A percentile compares a stretch with the other conserved stretches of the same genome.
These are phyloP conservation scores for Talaromyces sp. DNA, from an alignment of 2,329 filamentous ascomycete genomes.

Conservation along the genomic window DNA sequence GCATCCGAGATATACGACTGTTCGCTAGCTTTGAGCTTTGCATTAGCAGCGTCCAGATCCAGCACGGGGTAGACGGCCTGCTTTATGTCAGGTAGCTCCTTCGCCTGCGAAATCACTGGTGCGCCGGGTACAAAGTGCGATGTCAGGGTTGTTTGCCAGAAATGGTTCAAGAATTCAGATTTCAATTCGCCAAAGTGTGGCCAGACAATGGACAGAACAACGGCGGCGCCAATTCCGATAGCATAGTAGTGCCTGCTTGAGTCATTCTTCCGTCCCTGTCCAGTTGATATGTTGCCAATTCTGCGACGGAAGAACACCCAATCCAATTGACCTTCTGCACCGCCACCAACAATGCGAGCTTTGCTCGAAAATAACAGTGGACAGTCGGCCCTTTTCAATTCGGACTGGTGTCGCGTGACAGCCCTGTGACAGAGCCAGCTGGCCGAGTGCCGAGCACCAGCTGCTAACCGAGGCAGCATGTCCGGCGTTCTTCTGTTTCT, in stretches of 20 bases:
- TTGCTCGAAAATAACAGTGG: neutral
- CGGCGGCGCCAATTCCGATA: neutral
- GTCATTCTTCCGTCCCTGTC: neutral
- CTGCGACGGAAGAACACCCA: neutral
- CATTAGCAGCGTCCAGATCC: neutral
- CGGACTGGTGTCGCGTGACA: neutral
- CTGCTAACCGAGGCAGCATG: neutral
- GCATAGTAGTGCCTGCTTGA: neutral
- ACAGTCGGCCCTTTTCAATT: neutral
- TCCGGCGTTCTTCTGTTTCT: neutral
- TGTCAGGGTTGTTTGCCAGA: neutral
- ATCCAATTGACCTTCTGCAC: too few species aligned
- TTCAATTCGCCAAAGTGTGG: neutral
- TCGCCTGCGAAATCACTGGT: neutral
- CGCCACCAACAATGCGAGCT: neutral
- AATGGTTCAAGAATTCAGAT: neutral
- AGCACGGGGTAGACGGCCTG: neutral
- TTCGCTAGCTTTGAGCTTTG: neutral
- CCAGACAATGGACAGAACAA: neutral
- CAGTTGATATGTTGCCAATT: neutral
- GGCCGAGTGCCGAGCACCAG: neutral
- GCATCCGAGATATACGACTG: neutral
- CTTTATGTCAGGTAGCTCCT: neutral
- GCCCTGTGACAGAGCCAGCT: neutral
- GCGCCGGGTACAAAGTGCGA: neutral